Conservation (phyloP, 2,329 filamentous ascomycete genomes). For the Fusarium denticulatum region DNA sequence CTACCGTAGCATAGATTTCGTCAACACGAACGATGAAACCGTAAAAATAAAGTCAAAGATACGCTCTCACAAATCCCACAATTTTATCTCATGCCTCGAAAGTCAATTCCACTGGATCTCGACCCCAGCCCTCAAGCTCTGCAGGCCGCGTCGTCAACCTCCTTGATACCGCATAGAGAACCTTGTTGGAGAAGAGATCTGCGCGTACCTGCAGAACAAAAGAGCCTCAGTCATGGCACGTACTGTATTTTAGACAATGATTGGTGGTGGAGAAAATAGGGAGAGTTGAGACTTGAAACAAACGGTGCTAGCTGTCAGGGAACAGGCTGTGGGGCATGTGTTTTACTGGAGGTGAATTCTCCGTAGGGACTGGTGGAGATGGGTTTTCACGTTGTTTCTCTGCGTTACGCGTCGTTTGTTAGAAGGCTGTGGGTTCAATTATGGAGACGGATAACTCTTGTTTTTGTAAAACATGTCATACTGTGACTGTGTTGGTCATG, state of each 20-base stretch:
- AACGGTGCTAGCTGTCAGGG: conserved; percentile 7
- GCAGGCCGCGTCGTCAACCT: conserved; percentile 12
- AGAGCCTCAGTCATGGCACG: background rate
- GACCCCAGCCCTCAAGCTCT: background rate
- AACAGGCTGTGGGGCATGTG: conserved; percentile 8
- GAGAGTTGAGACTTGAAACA: conserved; percentile 22
- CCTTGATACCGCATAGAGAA: background rate
- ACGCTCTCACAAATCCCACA: background rate
- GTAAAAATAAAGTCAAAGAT: background rate
- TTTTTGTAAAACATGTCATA: background rate
- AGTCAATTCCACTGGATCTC: conserved; percentile 10
- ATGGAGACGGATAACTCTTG: conserved; percentile 7
- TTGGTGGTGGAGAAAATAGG: conserved; percentile 22
- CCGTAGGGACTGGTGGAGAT: background rate
- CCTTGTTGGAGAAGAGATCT: conserved; percentile 10
- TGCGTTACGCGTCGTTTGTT: conserved; percentile 26
- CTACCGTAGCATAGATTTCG: background rate
- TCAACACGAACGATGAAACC: background rate
- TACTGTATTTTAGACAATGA: background rate
- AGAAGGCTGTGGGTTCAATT: conserved; percentile 13
- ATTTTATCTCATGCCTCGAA: background rate
- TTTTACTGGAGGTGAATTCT: conserved; percentile 9
- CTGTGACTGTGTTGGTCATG: background rate
- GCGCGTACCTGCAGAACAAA: conserved; percentile 3
- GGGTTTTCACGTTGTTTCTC: background rate